A percentile compares a stretch with the other conserved stretches of the same genome.
phyloP scores from a whole-genome alignment of 495 filamentous ascomycete species.

The Penicillium robsamsonii region DNA sequence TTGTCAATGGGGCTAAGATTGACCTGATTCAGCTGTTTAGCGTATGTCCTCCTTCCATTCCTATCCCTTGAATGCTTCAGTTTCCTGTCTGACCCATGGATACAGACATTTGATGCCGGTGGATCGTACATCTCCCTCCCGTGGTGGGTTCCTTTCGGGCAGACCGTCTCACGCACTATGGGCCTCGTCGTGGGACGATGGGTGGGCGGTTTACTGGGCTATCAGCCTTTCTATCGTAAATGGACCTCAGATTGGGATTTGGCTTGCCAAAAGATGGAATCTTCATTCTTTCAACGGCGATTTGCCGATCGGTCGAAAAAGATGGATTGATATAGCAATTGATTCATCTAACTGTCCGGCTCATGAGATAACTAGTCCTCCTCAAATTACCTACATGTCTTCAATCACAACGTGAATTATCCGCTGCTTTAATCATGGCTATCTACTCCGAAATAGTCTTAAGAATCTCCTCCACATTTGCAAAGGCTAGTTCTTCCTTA shows the following conservation, averaged over 20 bases:
- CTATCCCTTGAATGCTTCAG: too few relatives aligned
- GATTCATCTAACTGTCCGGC: neutral
- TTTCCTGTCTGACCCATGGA: too few relatives aligned
- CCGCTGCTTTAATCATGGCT: neutral
- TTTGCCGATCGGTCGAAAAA: neutral
- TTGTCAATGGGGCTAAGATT: too few relatives aligned
- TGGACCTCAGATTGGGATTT: neutral
- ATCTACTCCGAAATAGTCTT: neutral
- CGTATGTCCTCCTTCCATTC: too few relatives aligned
- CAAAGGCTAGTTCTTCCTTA: neutral
- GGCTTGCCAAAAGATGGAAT: neutral
- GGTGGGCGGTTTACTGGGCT: neutral
- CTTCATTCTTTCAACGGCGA: neutral
- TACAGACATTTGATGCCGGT: too few relatives aligned
- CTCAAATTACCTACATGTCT: neutral
- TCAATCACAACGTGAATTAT: neutral
- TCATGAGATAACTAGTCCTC: neutral
- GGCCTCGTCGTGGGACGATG: too few relatives aligned
- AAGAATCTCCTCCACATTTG: neutral
- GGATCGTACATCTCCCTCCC: too few relatives aligned
- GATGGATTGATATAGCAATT: neutral
- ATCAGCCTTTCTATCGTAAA: neutral
- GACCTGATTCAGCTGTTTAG: too few relatives aligned
- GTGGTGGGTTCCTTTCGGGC: too few relatives aligned
- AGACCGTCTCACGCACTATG: too few relatives aligned